Base-by-base conservation (phyloP, 2,329 filamentous ascomycete genomes). In the Zasmidium angulare region DNA sequence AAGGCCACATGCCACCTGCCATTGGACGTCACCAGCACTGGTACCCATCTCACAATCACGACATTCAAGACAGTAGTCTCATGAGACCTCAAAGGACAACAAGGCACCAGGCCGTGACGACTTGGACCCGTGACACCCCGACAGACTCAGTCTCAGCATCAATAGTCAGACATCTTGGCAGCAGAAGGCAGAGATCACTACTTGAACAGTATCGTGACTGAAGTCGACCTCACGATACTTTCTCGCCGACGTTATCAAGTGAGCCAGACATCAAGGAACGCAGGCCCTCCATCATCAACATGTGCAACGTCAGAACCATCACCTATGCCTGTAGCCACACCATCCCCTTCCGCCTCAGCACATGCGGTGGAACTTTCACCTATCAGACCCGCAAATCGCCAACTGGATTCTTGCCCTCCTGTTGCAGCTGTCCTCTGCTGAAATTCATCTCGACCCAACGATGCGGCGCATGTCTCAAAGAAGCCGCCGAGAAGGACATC, bases 271-370 rank as follows among this genome's bases (percentile, higher is more conserved):
- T 2, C 29, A 43, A 51, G 23, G n/a, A 51, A 19, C n/a, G n/a
- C n/a, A n/a, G n/a, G n/a, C n/a, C n/a, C n/a, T n/a, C n/a, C n/a
- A 20, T 2, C 26, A 14, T 11, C 36, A 64, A 23, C 17, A 78
- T 78, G 76, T 78, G 76, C 69, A 76, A 75, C 47, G 66, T 71
- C 23, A 61, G 72, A 12, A 64, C 61, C 10, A 70, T 73, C 48
- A 58, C 47, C 3, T 76, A 74, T 55, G 56, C 59, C 9, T 78
- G 76, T 64, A 60, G 64, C 0, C 75, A 77, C 61, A 59, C 59
- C 9, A 46, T 69, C 55, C 55, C 56, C 20, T 63, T 72, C 26
- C 65, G 68, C 19, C 66, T 68, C 10, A 76, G 73, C 2, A 66
- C 64, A 20, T 78, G 76, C 60, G 54, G 64, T 11, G 75, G 73